Evolutionary conservation across 352 stramenopile genomes (phyloP).

Genomic region (Pythium biforme): DNA sequence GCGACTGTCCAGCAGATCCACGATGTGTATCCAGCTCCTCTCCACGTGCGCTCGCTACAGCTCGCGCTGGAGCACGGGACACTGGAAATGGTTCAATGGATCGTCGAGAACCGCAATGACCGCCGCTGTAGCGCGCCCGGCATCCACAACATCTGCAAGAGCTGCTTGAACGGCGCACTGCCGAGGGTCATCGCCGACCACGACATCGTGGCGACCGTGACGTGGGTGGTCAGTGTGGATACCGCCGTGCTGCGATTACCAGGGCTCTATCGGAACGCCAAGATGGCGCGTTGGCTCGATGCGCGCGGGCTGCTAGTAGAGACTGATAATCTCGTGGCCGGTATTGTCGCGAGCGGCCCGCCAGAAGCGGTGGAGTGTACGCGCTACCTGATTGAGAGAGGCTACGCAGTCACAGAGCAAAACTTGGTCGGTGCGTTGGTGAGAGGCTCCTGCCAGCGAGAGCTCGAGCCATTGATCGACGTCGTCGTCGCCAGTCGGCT

Average conservation of each 20-base stretch:
- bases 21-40: neutral
- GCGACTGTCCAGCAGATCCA: conserved; percentile 5
- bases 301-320: neutral
- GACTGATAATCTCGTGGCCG: neutral
- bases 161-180: neutral
- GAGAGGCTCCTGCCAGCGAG: neutral
- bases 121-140: neutral
- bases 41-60: conserved; percentile 4
- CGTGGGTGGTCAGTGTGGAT: neutral
- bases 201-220: neutral
- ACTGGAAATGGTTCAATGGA: conserved; percentile 11
- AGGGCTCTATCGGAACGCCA: neutral
- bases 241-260: neutral
- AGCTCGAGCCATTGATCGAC: conserved; percentile 1
- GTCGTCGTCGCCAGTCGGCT: neutral
- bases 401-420: neutral
- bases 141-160: neutral
- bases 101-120: conserved; percentile 11
- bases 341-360: neutral
- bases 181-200: neutral
- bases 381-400: neutral
- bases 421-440: neutral
- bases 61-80: conserved; percentile 5
- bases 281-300: neutral
- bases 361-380: neutral